Evolutionary conservation across 208 protist species (phyloP), one percentile per base, ranked within the genome.

Genomic region (Crithidia acanthocephali): DNA sequence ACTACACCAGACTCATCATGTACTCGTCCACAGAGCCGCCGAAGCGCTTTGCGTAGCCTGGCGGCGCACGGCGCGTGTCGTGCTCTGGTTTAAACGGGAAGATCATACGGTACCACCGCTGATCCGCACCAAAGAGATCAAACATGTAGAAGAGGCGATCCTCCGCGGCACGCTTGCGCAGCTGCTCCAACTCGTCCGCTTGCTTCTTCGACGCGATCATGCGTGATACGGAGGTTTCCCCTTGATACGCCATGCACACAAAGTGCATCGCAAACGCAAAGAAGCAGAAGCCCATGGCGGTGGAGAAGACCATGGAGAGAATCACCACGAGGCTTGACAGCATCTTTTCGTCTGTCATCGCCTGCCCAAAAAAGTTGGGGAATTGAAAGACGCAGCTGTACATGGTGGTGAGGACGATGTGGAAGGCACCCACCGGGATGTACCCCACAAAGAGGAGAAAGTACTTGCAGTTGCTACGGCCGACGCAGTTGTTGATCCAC

Each of bases 401-500:
- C 22, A 75, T 47, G n/a, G 79, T 81, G 16, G 79, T 87, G 1
- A 55, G 4, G 35, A 80, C 72, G 56, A 93, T 90, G 68, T 91
- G 86, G 25, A 90, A 87, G 0, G 77, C 85, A 1, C 88, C 85
- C 11, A 91, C 61, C n/a, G 88, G 88, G 61, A 90, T 88, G 71
- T 91, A 92, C 33, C 69, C 42, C 13, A 93, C 60, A 45, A 93
- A 94, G n/a, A 96, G 77, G 28, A 93, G 20, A 50, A 96, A 96
- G 55, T 68, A 86, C 62, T 92, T 92, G 52, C 70, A 74, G 79
- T 94, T 96, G 7, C 75, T 48, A 27, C 76, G 70, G 6, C 86
- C 87, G 15, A 95, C 86, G 50, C 90, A 95, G 80, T 93, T 96
- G 75, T 93, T 93, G 48, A 96, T 90, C 88, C 90, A 96, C 28